phyloP scores from a whole-genome alignment of 441 rosid species.

The Populus hybrid region DNA sequence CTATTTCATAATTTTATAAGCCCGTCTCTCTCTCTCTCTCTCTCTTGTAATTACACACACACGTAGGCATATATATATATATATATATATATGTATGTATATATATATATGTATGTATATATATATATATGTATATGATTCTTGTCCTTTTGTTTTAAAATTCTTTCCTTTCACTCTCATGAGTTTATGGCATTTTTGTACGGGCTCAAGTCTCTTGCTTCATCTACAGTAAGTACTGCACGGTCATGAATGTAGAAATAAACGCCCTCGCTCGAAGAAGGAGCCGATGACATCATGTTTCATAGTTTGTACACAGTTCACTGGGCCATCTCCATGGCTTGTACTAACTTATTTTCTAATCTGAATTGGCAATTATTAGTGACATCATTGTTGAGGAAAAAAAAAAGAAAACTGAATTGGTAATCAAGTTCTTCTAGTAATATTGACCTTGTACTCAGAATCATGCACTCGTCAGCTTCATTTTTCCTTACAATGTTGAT shows the following conservation, averaged over 20 bases:
- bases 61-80: no score
- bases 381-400: neutral
- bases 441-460: neutral
- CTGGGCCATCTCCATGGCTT: neutral
- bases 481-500: neutral
- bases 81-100: no score
- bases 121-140: no score
- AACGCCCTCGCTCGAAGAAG: neutral
- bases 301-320: neutral
- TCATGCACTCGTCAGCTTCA: neutral
- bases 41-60: no score
- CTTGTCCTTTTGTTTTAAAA: neutral
- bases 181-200: neutral
- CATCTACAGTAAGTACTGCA: neutral
- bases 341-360: neutral
- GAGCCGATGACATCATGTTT: neutral
- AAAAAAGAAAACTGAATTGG: neutral
- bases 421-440: neutral
- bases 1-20: no score
- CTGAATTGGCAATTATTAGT: neutral
- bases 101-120: no score
- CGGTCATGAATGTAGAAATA: neutral
- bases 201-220: neutral
- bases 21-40: no score
- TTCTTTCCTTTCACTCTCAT: neutral